A percentile compares a stretch with the other conserved stretches of the same genome.
Evolutionary conservation across 1,139 yeast genomes (phyloP).

Genomic region (Ashbya aceris): DNA sequence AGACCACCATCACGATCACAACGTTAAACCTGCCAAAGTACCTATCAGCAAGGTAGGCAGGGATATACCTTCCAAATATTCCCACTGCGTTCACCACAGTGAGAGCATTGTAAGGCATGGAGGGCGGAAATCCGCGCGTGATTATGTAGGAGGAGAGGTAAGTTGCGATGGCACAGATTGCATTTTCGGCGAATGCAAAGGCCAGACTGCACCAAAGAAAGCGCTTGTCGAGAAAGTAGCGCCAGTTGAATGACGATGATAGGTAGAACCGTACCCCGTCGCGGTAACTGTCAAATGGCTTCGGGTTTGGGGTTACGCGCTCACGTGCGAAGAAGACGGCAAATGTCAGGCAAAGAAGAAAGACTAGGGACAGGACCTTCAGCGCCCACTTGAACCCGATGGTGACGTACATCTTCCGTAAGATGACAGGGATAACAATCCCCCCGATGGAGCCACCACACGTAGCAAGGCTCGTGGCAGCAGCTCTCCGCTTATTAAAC

Average conservation of each 20-base stretch:
- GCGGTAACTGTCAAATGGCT: slow-evolving; percentile 18
- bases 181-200: slow-evolving; percentile 44
- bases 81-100: slow-evolving; percentile 55
- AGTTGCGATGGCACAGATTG: slow-evolving; percentile 43
- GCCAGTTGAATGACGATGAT: slow-evolving; percentile 27
- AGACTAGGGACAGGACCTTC: slow-evolving; percentile 43
- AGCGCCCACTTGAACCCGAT: slow-evolving; percentile 52
- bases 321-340: slow-evolving; percentile 41
- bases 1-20: slow-evolving; percentile 36
- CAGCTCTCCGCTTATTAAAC: slow-evolving; percentile 48
- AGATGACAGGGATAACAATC: slow-evolving; percentile 49
- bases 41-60: slow-evolving; percentile 46
- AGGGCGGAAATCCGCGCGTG: slow-evolving; percentile 43
- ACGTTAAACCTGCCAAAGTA: slow-evolving; percentile 50
- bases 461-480: slow-evolving; percentile 53
- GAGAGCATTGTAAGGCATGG: slow-evolving; percentile 43
- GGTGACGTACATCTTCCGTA: slow-evolving; percentile 40
- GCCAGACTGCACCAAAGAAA: slow-evolving; percentile 36
- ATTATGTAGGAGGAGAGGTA: slow-evolving; percentile 49
- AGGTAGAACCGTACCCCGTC: slow-evolving; percentile 24
- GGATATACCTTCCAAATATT: slow-evolving; percentile 47
- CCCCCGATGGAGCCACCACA: slow-evolving; percentile 69
- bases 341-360: slow-evolving; percentile 34
- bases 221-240: slow-evolving; percentile 33
- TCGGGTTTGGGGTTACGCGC: slow-evolving; percentile 29